Conservation (phyloP, 192 early-diverging fungal genomes). For the Gaertneriomyces sp. region DNA sequence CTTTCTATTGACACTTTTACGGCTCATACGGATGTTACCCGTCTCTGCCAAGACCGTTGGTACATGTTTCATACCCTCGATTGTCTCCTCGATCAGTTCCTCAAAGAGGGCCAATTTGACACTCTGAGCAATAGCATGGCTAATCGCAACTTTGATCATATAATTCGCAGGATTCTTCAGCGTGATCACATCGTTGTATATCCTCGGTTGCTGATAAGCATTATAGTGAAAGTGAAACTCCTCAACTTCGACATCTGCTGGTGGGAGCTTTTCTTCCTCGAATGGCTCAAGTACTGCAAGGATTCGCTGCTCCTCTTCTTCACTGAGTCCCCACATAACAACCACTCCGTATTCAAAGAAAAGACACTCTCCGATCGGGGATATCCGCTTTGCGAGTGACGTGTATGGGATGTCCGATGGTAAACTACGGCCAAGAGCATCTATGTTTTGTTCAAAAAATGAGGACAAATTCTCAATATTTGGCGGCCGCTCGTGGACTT, state of each 20-base stretch:
- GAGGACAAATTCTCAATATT: conserved; percentile 15
- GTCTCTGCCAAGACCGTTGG: conserved; percentile 91
- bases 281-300: conserved; percentile 69
- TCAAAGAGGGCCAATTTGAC: conserved; percentile 94
- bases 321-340: conserved; percentile 94
- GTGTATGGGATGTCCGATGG: conserved; percentile 24
- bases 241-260: conserved; percentile 63
- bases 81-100: conserved; percentile 86
- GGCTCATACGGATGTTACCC: conserved; percentile 84
- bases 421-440: conserved; percentile 25
- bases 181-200: conserved; percentile 86
- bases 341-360: conserved; percentile 93
- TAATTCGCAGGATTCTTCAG: conserved; percentile 62
- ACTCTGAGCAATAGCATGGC: conserved; percentile 92
- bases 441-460: conserved; percentile 42
- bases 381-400: conserved; percentile 36
- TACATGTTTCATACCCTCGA: conserved; percentile 78
- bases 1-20: conserved; percentile 89
- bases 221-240: conserved; percentile 83
- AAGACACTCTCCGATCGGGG: conserved; percentile 65
- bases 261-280: conserved; percentile 62
- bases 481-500: conserved; percentile 3
- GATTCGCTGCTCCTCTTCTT: conserved; percentile 72
- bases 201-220: conserved; percentile 56
- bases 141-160: conserved; percentile 91